Evolutionary conservation across 768 basidiomycete species (phyloP), one percentile per base, ranked within the genome.

Genomic region (Infundibulicybe gibba): DNA sequence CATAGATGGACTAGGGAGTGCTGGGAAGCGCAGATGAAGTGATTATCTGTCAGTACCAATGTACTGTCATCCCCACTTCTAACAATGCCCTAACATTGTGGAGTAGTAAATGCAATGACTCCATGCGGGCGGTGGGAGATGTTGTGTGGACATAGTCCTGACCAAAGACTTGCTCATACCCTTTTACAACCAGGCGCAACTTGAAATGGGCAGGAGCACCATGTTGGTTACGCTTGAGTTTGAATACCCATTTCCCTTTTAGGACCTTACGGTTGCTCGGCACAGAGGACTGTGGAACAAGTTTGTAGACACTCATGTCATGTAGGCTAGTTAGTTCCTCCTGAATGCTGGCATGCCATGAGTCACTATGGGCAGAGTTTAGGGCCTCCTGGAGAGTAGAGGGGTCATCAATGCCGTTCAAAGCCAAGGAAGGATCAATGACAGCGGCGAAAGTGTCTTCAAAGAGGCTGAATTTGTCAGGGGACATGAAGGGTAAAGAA

Each of bases 171-270:
- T n/a, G n/a, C n/a, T n/a, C n/a, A n/a, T n/a, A n/a, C n/a, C n/a
- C n/a, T n/a, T n/a, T n/a, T n/a, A n/a, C n/a, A n/a, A n/a, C n/a
- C n/a, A n/a, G n/a, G n/a, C 68, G 46, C 0, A 67, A 73, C 45
- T 72, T 72, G 50, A 66, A 61, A 1, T 56, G 45, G 2, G 35
- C 34, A n/a, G 65, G 45, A 0, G 41, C 48, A n/a, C 68, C 66
- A 8, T 41, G 12, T 9, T 35, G 47, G 45, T 71, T 55, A 14
- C 48, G 44, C 50, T 74, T 73, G 5, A 50, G 21, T 9, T 47
- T 50, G 48, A n/a, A n/a, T n/a, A n/a, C n/a, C n/a, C n/a, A n/a
- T n/a, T n/a, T n/a, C n/a, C n/a, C n/a, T n/a, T n/a, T 55, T 9
- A 77, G 55, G 12, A 68, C 34, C 13, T 67, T 70, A 6, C 43